phyloP scores from a whole-genome alignment of 2,329 filamentous ascomycete species.

The Microdochium nivale region DNA sequence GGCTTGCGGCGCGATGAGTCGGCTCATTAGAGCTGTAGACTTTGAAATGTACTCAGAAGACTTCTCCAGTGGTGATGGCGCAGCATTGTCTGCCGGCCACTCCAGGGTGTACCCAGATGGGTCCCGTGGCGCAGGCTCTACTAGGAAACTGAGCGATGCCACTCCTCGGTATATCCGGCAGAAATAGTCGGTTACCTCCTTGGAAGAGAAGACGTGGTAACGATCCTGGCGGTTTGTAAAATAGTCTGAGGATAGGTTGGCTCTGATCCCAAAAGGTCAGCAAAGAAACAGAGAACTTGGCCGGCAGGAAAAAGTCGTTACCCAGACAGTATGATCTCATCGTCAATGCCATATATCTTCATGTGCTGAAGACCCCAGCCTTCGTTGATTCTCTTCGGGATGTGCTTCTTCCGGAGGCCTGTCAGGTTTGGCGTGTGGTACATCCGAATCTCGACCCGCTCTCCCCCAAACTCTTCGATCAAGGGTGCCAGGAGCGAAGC shows the following conservation, averaged over 20 bases:
- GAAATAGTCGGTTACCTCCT: constrained; percentile 76
- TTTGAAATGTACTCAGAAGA: constrained; percentile 60
- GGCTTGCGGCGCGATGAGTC: constrained; percentile 52
- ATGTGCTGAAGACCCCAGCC: constrained; percentile 98
- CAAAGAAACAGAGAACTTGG: not conserved
- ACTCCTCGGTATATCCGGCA: constrained; percentile 67
- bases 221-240: constrained; percentile 94
- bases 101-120: constrained; percentile 49
- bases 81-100: constrained; percentile 70
- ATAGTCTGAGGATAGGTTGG: constrained; percentile 88
- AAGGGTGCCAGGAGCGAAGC: constrained; percentile 81
- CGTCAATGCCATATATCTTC: constrained; percentile 95
- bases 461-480: constrained; percentile 73
- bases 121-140: constrained; percentile 51
- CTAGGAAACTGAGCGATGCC: constrained; percentile 71
- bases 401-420: constrained; percentile 70
- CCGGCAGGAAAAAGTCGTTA: constrained; percentile 28
- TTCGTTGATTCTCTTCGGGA: constrained; percentile 90
- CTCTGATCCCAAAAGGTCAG: constrained; percentile 31
- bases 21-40: constrained; percentile 58
- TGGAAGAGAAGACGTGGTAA: constrained; percentile 83
- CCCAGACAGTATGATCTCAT: constrained; percentile 92
- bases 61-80: constrained; percentile 64
- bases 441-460: constrained; percentile 88
- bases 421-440: constrained; percentile 96